These are phyloP conservation scores for Phialocephala sp. DNA, from an alignment of 2,329 filamentous ascomycete species.

Conservation along the genomic window DNA sequence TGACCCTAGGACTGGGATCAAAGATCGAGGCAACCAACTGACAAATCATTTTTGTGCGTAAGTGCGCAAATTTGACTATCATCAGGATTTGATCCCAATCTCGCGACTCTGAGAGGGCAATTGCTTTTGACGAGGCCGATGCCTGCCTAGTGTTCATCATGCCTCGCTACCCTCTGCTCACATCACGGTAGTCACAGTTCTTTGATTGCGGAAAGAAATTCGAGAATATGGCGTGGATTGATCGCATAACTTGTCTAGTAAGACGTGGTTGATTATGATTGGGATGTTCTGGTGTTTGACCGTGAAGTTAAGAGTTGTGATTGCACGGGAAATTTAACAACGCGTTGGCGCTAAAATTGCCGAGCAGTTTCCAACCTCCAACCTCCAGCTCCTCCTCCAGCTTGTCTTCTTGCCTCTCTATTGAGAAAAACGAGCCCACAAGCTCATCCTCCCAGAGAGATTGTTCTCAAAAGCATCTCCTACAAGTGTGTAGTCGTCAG, in stretches of 20 bases:
- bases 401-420: neutral
- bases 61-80: slow-evolving; percentile 4
- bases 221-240: neutral
- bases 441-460: neutral
- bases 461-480: neutral
- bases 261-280: neutral
- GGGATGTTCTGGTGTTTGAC: neutral
- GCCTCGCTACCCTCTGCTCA: neutral
- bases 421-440: neutral
- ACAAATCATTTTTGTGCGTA: slow-evolving; percentile 1
- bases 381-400: neutral
- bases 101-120: neutral
- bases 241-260: neutral
- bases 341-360: neutral
- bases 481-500: neutral
- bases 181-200: neutral
- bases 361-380: neutral
- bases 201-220: too few relatives aligned
- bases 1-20: neutral
- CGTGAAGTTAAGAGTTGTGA: too few relatives aligned
- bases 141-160: neutral
- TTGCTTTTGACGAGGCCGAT: neutral
- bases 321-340: neutral
- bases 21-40: neutral
- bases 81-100: neutral